Percentiles rank a stretch among this genome's conserved stretches.
These are phyloP conservation scores for Xylariaceae sp. DNA, from an alignment of 2,329 filamentous ascomycete species.

Conservation along the genomic window DNA sequence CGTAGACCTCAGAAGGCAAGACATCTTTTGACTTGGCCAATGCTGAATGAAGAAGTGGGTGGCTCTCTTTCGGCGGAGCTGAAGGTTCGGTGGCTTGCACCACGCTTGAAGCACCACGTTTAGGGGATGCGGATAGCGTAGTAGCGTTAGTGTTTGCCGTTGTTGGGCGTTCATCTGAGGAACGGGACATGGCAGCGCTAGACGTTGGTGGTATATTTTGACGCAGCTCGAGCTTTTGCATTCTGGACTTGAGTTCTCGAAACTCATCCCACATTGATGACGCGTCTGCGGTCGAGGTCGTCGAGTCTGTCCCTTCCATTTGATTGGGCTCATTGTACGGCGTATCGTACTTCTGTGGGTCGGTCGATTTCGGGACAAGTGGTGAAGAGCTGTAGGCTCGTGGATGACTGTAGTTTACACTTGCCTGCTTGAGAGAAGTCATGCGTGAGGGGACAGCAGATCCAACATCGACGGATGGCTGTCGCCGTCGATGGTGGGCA, in stretches of 20 bases:
- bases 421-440: constrained; percentile 42
- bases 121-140: constrained; percentile 86
- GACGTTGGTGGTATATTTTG: constrained; percentile 84
- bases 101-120: constrained; percentile 58
- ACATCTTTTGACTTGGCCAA: constrained; percentile 73
- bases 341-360: constrained; percentile 35
- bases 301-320: constrained; percentile 77
- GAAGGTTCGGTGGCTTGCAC: constrained; percentile 44
- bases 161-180: constrained; percentile 76
- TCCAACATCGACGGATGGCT: constrained; percentile 50
- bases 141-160: constrained; percentile 85
- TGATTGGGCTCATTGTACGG: constrained; percentile 41
- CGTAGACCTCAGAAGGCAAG: constrained; percentile 70
- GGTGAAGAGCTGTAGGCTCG: constrained; percentile 60
- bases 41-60: constrained; percentile 78
- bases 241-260: constrained; percentile 90
- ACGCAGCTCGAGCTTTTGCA: constrained; percentile 83
- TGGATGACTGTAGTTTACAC: constrained; percentile 37
- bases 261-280: constrained; percentile 98
- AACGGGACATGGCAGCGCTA: constrained; percentile 71
- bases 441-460: constrained; percentile 40
- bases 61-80: constrained; percentile 55
- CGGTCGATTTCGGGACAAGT: constrained; percentile 47
- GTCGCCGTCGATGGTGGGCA: constrained; percentile 34
- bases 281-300: constrained; percentile 80